Percentiles rank a stretch among this genome's conserved stretches.
Conservation (phyloP, 345 rosid genomes). For the Nasturtium officinale region DNA sequence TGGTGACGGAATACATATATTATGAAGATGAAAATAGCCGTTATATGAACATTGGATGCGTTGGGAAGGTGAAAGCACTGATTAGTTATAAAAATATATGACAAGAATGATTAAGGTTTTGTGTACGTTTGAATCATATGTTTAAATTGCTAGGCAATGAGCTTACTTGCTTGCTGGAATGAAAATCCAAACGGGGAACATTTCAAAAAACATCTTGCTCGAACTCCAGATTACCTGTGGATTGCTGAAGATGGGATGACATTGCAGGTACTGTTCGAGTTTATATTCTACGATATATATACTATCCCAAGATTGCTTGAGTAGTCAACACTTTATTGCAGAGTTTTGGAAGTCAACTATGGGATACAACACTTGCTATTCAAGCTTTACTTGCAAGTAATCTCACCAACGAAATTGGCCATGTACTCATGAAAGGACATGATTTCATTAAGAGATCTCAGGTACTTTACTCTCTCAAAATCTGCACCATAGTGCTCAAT, state of each 20-base stretch:
- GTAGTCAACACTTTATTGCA: constrained; percentile 20
- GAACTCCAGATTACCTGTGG: constrained; percentile 63
- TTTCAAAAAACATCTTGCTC: constrained; percentile 62
- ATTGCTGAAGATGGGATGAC: constrained; percentile 71
- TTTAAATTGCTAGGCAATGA: too few relatives aligned
- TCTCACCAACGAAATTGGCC: constrained; percentile 43
- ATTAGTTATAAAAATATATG: too few relatives aligned
- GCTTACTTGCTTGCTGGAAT: constrained; percentile 72
- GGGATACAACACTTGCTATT: constrained; percentile 57
- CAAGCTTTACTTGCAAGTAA: constrained; percentile 54
- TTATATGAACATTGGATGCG: constrained; percentile 51
- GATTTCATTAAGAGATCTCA: constrained; percentile 56
- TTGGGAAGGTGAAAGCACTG: constrained; percentile 43
- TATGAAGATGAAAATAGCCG: constrained; percentile 55
- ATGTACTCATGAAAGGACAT: constrained; percentile 42
- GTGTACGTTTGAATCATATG: too few relatives aligned
- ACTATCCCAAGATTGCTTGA: background rate
- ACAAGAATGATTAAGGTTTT: constrained; percentile 44
- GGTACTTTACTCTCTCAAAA: too few relatives aligned
- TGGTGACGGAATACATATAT: constrained; percentile 47
- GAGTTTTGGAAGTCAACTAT: constrained; percentile 66
- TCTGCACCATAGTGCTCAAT: too few relatives aligned
- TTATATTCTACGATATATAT: too few relatives aligned
- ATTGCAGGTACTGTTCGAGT: constrained; percentile 47
- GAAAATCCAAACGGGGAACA: constrained; percentile 62